Base-by-base conservation (phyloP, 805 yeast species). In the Candida vaughaniae region DNA sequence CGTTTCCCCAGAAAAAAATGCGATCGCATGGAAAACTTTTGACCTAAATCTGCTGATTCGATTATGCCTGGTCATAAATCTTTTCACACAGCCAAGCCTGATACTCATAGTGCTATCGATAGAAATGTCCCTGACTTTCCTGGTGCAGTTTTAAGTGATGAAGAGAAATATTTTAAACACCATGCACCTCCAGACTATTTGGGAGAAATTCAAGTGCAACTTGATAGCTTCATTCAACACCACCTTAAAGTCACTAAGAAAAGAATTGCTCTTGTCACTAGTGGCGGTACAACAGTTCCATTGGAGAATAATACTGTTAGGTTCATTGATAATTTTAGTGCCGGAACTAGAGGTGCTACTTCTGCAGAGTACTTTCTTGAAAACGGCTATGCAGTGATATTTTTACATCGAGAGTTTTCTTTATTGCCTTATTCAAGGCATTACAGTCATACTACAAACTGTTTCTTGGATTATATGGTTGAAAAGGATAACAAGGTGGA, bases 201-300 rank as follows among this genome's bases (percentile, higher is more conserved):
- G 20, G 73, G 74, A 2, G 80, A 79, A 33, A 64, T 91, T 18
- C 71, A 77, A 29, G 45, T 52, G 5, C 78, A 80, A 42, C 79
- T 85, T 6, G 56, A 64, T 7, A 72, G 71, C 1, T 91, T 91
- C 56, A 73, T 90, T 30, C 58, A 71, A 16, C 62, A 51, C 40
- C 95, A 88, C 52, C 25, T 33, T 16, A 46, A 57, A 10, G 48
- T 56, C 25, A 53, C 71, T 3, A 62, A 66, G 3, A 67, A 71
- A 36, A 77, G 72, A 32, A 75, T 91, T 10, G 98, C 80, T 0
- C 64, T 91, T 30, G 95, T 91, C 3, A 93, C 99, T 0, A 80
- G 91, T 6, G 99, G 99, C 16, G 99, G 99, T 16, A 93, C 99
- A 1, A 91, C 97, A 0, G 99, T 93, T 0, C 99, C 99, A 0